These are phyloP conservation scores for Pestalotiopsis sp. DNA, from an alignment of 2,329 filamentous ascomycete genomes.

Conservation along the genomic window DNA sequence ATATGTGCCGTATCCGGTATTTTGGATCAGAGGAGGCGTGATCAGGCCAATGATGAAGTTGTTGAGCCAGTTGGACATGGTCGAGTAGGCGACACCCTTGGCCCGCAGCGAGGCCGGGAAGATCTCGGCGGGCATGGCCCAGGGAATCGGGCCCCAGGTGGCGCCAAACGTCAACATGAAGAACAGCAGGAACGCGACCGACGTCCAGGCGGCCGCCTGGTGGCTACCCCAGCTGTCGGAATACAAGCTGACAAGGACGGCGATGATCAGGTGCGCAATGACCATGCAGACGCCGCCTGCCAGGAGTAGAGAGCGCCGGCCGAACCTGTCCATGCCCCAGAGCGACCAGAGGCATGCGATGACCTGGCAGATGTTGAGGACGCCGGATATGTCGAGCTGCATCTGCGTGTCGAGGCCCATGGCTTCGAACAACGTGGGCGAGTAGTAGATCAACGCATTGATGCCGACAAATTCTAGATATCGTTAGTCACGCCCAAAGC, in stretches of 20 bases:
- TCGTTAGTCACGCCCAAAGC: conserved; percentile 22
- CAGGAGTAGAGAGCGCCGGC: conserved; percentile 42
- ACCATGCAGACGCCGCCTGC: conserved; percentile 50
- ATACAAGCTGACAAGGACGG: conserved; percentile 48
- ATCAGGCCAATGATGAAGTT: conserved; percentile 3
- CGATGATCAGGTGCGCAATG: conserved; percentile 50
- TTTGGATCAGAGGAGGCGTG: not conserved
- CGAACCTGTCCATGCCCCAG: conserved; percentile 45
- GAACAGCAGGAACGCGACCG: conserved; percentile 40
- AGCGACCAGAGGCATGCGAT: conserved; percentile 48
- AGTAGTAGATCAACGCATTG: conserved; percentile 48
- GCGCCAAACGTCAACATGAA: conserved; percentile 30
- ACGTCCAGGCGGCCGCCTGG: conserved; percentile 52
- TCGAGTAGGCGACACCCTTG: not conserved
- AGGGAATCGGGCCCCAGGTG: conserved; percentile 12
- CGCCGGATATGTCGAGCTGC: conserved; percentile 39
- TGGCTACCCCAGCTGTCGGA: conserved; percentile 47
- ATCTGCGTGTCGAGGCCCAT: conserved; percentile 35
- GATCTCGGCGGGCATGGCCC: not conserved
- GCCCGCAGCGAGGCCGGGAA: not conserved
- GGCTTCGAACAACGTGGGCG: conserved; percentile 41
- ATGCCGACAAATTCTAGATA: conserved; percentile 43
- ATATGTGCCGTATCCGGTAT: not conserved
- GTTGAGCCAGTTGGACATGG: conserved; percentile 2
- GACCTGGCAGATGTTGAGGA: conserved; percentile 43